Percentiles rank a stretch among this genome's conserved stretches.
phyloP scores from a whole-genome alignment of 192 early-diverging fungal genomes.

The Umbelopsis sp. region DNA sequence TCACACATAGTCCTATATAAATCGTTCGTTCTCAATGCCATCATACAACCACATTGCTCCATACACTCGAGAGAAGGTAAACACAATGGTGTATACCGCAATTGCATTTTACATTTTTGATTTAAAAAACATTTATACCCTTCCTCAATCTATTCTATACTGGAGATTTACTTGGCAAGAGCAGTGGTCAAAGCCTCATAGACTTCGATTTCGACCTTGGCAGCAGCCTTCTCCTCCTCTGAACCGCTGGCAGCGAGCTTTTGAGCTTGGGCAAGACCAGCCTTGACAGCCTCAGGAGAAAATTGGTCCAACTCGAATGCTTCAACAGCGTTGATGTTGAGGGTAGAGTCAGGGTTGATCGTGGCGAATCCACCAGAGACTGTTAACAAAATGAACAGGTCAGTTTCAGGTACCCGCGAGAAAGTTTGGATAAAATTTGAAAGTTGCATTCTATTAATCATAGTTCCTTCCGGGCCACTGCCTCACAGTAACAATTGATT shows the following conservation, averaged over 20 bases:
- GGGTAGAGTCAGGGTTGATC: constrained; percentile 93
- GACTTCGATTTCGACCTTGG: constrained; percentile 86
- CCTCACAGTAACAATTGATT: neutral
- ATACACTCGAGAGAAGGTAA: neutral
- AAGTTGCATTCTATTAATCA: too few species aligned
- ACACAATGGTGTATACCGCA: neutral
- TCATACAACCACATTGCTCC: too few species aligned
- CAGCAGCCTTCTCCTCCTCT: constrained; percentile 79
- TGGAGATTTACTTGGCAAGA: constrained; percentile 44
- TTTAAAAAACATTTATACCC: neutral
- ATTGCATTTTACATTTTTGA: neutral
- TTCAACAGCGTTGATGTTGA: constrained; percentile 98
- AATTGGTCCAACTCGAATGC: constrained; percentile 89
- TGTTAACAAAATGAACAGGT: constrained; percentile 32
- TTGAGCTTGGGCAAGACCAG: constrained; percentile 82
- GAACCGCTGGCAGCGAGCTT: constrained; percentile 61
- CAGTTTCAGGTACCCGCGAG: neutral
- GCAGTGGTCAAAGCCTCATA: constrained; percentile 86
- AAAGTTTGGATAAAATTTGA: too few species aligned
- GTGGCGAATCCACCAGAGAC: constrained; percentile 95
- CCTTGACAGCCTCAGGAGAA: constrained; percentile 75
- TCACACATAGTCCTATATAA: too few species aligned
- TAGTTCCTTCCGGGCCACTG: too few species aligned
- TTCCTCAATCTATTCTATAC: constrained; percentile 17
- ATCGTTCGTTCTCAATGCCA: too few species aligned